Conservation (phyloP, 208 protist genomes). For the Phytomonas serpens region DNA sequence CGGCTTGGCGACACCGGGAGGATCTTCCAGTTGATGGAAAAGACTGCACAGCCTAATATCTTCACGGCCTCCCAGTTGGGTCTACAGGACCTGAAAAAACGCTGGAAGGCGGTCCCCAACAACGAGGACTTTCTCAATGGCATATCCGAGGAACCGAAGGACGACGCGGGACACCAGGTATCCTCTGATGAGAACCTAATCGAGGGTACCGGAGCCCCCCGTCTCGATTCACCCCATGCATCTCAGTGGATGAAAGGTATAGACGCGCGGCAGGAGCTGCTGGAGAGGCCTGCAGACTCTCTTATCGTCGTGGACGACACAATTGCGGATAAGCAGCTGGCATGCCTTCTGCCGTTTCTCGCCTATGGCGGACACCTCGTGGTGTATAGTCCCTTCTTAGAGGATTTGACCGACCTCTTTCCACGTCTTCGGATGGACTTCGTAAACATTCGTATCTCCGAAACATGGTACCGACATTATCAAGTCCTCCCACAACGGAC, state of each 20-base stretch:
- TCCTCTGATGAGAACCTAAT: neutral
- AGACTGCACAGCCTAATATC: constrained; percentile 65
- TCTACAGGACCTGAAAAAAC: constrained; percentile 51
- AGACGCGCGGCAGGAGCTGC: constrained; percentile 48
- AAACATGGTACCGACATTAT: constrained; percentile 92
- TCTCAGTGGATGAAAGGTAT: constrained; percentile 74
- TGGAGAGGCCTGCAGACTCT: constrained; percentile 49
- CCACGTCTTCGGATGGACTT: constrained; percentile 46
- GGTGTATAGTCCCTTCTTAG: constrained; percentile 82
- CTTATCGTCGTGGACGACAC: constrained; percentile 66
- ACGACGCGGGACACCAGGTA: neutral
- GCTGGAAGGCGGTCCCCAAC: constrained; percentile 78
- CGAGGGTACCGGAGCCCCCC: constrained; percentile 9
- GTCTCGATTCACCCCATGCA: neutral
- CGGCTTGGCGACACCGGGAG: constrained; percentile 53
- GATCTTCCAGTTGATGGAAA: constrained; percentile 80
- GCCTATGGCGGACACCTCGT: constrained; percentile 71
- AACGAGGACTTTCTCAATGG: constrained; percentile 65
- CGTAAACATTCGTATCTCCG: constrained; percentile 81
- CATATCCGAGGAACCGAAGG: constrained; percentile 22
- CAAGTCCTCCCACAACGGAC: constrained; percentile 91
- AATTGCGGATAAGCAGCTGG: constrained; percentile 21
- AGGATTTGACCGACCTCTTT: constrained; percentile 67
- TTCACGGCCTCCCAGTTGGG: constrained; percentile 49
- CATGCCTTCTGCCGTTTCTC: constrained; percentile 68